Percentiles rank a stretch among this genome's conserved stretches.
Conservation (phyloP, 768 basidiomycete genomes). For the Hygrophorus pudorinus region DNA sequence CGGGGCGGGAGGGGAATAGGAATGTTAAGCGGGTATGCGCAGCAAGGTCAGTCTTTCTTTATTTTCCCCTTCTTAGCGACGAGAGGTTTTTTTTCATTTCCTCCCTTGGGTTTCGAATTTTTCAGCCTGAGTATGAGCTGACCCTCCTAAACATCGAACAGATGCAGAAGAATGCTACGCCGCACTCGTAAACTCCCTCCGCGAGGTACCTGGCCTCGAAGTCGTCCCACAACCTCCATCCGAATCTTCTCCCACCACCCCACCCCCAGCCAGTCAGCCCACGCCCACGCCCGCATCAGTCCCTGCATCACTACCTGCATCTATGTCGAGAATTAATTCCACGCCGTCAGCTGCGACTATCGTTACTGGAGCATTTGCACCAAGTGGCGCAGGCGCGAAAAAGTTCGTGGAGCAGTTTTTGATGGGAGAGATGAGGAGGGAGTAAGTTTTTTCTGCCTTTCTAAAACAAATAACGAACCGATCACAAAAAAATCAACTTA, state of each 20-base stretch:
- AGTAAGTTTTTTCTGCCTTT: constrained; percentile 26
- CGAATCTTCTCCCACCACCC: constrained; percentile 3
- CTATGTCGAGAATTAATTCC: neutral
- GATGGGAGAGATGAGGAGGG: constrained; percentile 67
- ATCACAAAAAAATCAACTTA: constrained; percentile 1
- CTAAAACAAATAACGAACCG: neutral
- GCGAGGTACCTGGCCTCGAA: constrained; percentile 50
- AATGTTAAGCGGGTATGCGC: constrained; percentile 49
- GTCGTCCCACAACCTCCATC: constrained; percentile 4
- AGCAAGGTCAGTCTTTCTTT: constrained; percentile 46
- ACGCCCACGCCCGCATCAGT: too few relatives aligned
- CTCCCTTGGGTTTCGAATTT: constrained; percentile 12
- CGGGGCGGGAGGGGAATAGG: constrained; percentile 29
- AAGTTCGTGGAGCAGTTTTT: constrained; percentile 76
- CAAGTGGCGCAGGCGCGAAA: constrained; percentile 19
- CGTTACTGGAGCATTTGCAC: constrained; percentile 9
- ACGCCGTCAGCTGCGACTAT: constrained; percentile 14
- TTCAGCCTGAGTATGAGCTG: neutral
- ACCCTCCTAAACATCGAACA: constrained; percentile 10
- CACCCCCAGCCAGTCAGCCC: constrained; percentile 10
- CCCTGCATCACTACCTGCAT: too few relatives aligned
- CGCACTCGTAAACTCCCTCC: constrained; percentile 61
- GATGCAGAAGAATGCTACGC: constrained; percentile 91
- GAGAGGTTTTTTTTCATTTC: neutral
- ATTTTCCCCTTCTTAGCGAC: too few relatives aligned